These are phyloP conservation scores for Aspergillus thermomutatus DNA, from an alignment of 2,329 filamentous ascomycete genomes.

Conservation along the genomic window DNA sequence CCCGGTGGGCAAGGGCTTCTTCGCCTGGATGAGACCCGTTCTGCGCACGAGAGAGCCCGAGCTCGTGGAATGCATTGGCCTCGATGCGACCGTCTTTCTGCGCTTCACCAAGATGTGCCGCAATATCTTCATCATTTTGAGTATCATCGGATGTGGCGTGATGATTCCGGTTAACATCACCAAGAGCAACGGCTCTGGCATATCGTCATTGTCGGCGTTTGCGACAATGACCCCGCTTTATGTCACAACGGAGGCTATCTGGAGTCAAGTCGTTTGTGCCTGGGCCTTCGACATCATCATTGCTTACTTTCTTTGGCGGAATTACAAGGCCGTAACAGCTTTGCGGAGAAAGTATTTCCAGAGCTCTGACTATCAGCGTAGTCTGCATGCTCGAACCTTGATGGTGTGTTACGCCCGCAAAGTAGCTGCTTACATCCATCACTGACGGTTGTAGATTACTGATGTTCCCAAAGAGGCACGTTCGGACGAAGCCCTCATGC, in stretches of 20 bases:
- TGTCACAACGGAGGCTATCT: slow-evolving; percentile 48
- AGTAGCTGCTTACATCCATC: not conserved
- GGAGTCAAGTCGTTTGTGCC: slow-evolving; percentile 58
- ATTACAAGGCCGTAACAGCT: slow-evolving; percentile 70
- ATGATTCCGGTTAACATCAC: slow-evolving; percentile 76
- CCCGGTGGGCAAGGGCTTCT: slow-evolving; percentile 77
- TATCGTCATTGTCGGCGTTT: slow-evolving; percentile 30
- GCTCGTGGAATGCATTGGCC: slow-evolving; percentile 75
- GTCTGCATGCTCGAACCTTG: slow-evolving; percentile 69
- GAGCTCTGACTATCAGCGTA: slow-evolving; percentile 81
- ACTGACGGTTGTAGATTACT: slow-evolving; percentile 57
- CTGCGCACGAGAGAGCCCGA: slow-evolving; percentile 73
- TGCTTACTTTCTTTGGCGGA: slow-evolving; percentile 81
- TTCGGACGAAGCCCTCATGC: slow-evolving; percentile 81
- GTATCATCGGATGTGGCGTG: slow-evolving; percentile 69
- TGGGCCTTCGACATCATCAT: slow-evolving; percentile 72
- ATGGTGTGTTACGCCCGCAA: slow-evolving; percentile 41
- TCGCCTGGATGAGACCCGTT: slow-evolving; percentile 81
- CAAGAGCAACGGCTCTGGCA: slow-evolving; percentile 40
- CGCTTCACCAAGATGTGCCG: slow-evolving; percentile 87
- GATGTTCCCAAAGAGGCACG: slow-evolving; percentile 75
- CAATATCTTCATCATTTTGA: slow-evolving; percentile 76
- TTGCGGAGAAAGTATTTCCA: slow-evolving; percentile 79
- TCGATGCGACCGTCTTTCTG: slow-evolving; percentile 89
- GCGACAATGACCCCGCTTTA: slow-evolving; percentile 51